Conservation (phyloP, 352 stramenopile species). For the Globisporangium splendens region DNA sequence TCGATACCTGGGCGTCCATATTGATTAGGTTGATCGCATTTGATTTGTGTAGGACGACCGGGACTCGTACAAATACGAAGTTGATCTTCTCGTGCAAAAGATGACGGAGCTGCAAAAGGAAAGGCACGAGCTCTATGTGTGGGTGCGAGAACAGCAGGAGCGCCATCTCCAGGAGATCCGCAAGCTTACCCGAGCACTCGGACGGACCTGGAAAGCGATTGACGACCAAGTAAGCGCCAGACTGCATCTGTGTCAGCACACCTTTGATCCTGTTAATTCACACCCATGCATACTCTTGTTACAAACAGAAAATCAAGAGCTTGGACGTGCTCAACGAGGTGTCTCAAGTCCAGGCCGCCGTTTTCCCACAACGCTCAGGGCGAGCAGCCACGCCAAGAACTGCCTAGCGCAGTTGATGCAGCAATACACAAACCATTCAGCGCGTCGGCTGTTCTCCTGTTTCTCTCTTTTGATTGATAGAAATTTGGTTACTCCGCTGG, state of each 20-base stretch:
- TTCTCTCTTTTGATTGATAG: neutral
- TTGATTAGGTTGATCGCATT: neutral
- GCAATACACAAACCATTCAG: neutral
- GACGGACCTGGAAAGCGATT: slow-evolving; percentile 48
- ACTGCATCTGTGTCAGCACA: neutral
- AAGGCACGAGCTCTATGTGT: slow-evolving; percentile 70
- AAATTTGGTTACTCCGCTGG: neutral
- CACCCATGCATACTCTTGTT: no score
- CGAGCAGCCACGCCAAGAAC: slow-evolving; percentile 14
- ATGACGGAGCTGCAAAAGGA: slow-evolving; percentile 64
- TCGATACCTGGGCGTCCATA: neutral
- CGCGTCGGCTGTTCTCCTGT: neutral
- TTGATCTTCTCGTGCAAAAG: slow-evolving; percentile 65
- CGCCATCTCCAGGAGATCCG: slow-evolving; percentile 74
- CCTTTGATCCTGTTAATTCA: neutral
- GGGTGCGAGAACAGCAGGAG: slow-evolving; percentile 71
- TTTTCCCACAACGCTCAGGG: slow-evolving; percentile 15
- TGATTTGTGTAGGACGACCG: slow-evolving; percentile 52
- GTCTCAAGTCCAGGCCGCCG: slow-evolving; percentile 25
- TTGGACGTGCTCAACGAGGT: slow-evolving; percentile 42
- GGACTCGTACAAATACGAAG: slow-evolving; percentile 70
- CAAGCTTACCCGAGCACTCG: slow-evolving; percentile 71
- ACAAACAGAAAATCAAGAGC: slow-evolving; percentile 29
- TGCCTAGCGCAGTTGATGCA: neutral
- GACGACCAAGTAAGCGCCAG: slow-evolving; percentile 49